phyloP scores from a whole-genome alignment of 495 filamentous ascomycete genomes.

The Penicillium roqueforti region DNA sequence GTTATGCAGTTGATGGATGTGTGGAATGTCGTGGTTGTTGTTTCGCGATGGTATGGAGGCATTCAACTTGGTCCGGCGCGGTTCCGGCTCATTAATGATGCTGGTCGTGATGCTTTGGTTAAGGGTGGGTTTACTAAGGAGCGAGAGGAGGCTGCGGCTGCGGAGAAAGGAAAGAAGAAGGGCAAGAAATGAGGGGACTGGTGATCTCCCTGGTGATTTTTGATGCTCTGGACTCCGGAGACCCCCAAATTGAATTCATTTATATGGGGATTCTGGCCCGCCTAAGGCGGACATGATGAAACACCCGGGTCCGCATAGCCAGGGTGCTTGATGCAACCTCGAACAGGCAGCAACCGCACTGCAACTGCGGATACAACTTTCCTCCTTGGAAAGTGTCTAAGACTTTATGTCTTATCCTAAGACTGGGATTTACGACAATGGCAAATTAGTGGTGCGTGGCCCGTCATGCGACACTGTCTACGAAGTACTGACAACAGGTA shows the following conservation, averaged over 20 bases:
- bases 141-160: slow-evolving; percentile 35
- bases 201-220: neutral
- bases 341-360: slow-evolving; percentile 2
- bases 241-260: neutral
- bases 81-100: slow-evolving; percentile 84
- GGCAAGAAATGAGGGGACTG: slow-evolving; percentile 50
- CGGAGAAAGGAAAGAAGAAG: slow-evolving; percentile 53
- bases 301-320: neutral
- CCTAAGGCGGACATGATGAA: neutral
- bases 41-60: slow-evolving; percentile 93
- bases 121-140: slow-evolving; percentile 61
- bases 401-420: neutral
- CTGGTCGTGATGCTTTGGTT: slow-evolving; percentile 79
- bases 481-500: neutral
- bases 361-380: neutral
- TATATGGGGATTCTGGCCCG: neutral
- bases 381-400: neutral
- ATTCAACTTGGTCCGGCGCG: slow-evolving; percentile 80
- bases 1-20: slow-evolving; percentile 93
- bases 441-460: neutral
- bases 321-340: slow-evolving; percentile 9
- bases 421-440: neutral
- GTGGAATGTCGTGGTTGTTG: slow-evolving; percentile 90
- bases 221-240: neutral
- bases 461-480: neutral